These are phyloP conservation scores for Phytophthora pseudosyringae DNA, from an alignment of 352 stramenopile species.

Conservation along the genomic window DNA sequence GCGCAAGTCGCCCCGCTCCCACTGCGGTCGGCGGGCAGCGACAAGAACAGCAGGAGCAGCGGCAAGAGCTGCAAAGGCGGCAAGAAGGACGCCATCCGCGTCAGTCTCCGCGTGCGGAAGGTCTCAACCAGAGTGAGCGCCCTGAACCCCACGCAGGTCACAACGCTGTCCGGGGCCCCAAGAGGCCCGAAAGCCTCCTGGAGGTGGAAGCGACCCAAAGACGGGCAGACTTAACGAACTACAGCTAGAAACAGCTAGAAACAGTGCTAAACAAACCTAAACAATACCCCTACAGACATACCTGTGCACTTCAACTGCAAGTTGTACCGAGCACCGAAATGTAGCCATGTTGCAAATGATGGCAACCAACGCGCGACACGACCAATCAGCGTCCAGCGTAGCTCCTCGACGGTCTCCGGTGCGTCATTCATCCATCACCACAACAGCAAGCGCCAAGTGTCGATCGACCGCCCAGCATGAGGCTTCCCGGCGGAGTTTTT, in stretches of 20 bases:
- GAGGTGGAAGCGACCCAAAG: constrained; percentile 15
- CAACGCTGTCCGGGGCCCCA: constrained; percentile 3
- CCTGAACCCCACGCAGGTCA: constrained; percentile 22
- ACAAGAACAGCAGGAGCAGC: constrained; percentile 14
- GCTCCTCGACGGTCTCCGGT: constrained; percentile 9
- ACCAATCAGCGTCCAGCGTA: constrained; percentile 12
- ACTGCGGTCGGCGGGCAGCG: constrained; percentile 1
- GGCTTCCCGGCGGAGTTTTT: constrained; percentile 23
- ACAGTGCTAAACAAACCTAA: not conserved
- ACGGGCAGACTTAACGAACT: not conserved
- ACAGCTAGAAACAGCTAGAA: too few relatives aligned
- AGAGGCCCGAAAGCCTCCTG: constrained; percentile 15
- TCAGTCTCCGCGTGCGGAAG: constrained; percentile 16
- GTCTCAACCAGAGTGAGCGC: constrained; percentile 33
- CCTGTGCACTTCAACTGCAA: constrained; percentile 11
- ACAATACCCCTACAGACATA: not conserved
- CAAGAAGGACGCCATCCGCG: constrained; percentile 27
- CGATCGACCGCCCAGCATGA: constrained; percentile 8
- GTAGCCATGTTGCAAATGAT: constrained; percentile 33
- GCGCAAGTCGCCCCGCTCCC: constrained; percentile 19
- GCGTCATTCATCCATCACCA: constrained; percentile 18
- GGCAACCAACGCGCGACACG: constrained; percentile 18
- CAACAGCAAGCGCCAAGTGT: not conserved
- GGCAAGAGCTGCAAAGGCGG: constrained; percentile 1
- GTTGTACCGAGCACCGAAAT: constrained; percentile 22